Base-by-base conservation (phyloP, 1,284 basidiomycete species). In the Puccinia coronata region DNA sequence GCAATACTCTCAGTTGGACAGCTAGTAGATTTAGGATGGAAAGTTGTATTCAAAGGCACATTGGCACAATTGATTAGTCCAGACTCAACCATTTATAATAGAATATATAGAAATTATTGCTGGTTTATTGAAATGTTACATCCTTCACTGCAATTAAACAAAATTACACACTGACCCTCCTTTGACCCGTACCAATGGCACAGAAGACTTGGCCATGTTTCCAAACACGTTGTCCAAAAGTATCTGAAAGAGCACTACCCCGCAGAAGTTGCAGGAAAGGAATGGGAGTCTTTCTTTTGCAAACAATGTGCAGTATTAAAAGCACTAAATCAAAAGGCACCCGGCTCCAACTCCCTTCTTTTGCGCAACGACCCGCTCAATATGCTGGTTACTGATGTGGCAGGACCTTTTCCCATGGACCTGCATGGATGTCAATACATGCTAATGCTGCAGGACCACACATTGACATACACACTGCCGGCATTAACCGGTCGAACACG, bases 361-460 rank as follows among this genome's bases (percentile, higher is more conserved):
- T n/a, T 31, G 2, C 9, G 67, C 0, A 14, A 51, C 6, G n/a
- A 76, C 1, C 55, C 55, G 2, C 73, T 76, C 1, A 53, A 76
- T 23, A 16, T 76, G 23, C 36, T 76, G 3, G n/a, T n/a, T n/a
- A n/a, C n/a, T n/a, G n/a, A n/a, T n/a, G n/a, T n/a, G n/a, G n/a
- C n/a, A n/a, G n/a, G 73, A 63, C 5, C 5, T n/a, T n/a, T n/a
- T n/a, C n/a, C n/a, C n/a, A n/a, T n/a, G n/a, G n/a, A n/a, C n/a
- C n/a, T n/a, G n/a, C n/a, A n/a, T n/a, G n/a, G n/a, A n/a, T n/a
- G n/a, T n/a, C n/a, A n/a, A n/a, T n/a, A n/a, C n/a, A n/a, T n/a
- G n/a, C n/a, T 6, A 36, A 76, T 47, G 57, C 63, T 20, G 73
- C 57, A 12, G 73, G 73, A 4, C 73, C 73, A 61, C 47, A 36